Evolutionary conservation across 495 filamentous ascomycete genomes (phyloP), one percentile per base, ranked within the genome.

Genomic region (Neurospora sp.): DNA sequence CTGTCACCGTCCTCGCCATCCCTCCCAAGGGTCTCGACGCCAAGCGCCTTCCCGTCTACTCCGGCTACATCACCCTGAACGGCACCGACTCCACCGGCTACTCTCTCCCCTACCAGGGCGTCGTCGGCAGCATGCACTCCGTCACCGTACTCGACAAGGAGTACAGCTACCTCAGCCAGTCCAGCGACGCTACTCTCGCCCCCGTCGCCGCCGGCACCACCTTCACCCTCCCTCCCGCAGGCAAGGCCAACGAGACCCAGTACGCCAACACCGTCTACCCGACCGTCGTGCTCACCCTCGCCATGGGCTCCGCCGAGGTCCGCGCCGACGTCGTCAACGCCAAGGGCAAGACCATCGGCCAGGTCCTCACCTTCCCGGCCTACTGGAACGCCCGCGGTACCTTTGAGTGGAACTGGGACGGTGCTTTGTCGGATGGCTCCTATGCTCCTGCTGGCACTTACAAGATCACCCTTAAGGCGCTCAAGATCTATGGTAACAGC

Each of bases 91-190:
- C 84, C 48, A 81, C 83, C 16, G 78, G 78, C 31, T 78, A 86
- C 39, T 84, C 85, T 11, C 78, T 88, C 5, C 86, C 86, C 2
- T 88, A 88, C 75, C 80, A 85, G 72, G 86, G 86, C 18, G 83
- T 85, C 27, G 81, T 78, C 18, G 86, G 86, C 31, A 85, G 81
- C 76, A 72, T 88, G 72, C 79, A 82, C 66, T 73, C 75, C 31
- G 79, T 79, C 10, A 76, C 77, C 40, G 82, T 84, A 9, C 81
- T 87, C 59, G 80, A 83, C 75, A 73, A 74, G 2, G 73, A 74
- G 16, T 74, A 76, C 37, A 79, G 81, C 3, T 77, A 74, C 59
- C 78, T 87, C 40, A 77, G 79, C 66, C 72, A 79, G n/a, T 75
- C 81, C 38, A 72, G 71, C 11, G 83, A 86, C 74, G 20, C 39